Conservation (phyloP, 2,329 filamentous ascomycete species). For the Rugonectria rugulosa region DNA sequence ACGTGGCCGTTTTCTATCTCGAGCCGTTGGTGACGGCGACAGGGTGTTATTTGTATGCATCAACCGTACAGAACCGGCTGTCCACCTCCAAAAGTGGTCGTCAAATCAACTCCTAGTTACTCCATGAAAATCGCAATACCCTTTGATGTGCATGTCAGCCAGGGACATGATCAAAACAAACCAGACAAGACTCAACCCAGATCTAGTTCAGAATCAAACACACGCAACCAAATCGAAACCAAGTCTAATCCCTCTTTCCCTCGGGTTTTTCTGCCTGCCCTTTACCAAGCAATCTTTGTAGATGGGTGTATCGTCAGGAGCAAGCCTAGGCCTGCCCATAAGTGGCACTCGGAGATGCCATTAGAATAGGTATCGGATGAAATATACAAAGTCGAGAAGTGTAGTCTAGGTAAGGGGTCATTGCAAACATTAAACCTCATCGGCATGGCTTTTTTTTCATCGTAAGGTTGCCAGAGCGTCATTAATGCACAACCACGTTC, state of each 20-base stretch:
- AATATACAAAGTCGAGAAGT: constrained; percentile 40
- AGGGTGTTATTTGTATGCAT: constrained; percentile 1
- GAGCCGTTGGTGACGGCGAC: no score
- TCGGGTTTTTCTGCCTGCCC: constrained; percentile 28
- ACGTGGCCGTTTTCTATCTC: no score
- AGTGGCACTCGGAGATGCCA: constrained; percentile 28
- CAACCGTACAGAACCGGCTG: constrained; percentile 9
- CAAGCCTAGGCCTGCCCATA: constrained; percentile 34
- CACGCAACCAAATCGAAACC: constrained; percentile 14
- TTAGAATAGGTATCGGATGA: constrained; percentile 38
- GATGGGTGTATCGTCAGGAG: constrained; percentile 13
- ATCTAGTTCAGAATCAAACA: constrained; percentile 17
- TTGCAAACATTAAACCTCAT: constrained; percentile 37
- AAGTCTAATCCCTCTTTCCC: constrained; percentile 20
- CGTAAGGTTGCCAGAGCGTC: constrained; percentile 3
- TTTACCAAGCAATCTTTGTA: constrained; percentile 30
- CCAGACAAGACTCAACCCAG: constrained; percentile 3
- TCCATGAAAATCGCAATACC: constrained; percentile 13
- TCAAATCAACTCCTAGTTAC: constrained; percentile 19
- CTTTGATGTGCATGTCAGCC: constrained; percentile 1
- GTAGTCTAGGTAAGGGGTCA: constrained; percentile 32
- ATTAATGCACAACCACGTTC: constrained; percentile 32
- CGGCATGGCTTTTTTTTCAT: constrained; percentile 14
- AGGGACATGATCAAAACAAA: constrained; percentile 7
- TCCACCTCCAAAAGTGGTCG: constrained; percentile 9